Percentiles rank a stretch among this genome's conserved stretches.
phyloP scores from a whole-genome alignment of 2,329 filamentous ascomycete species.

The Tympanopsis confertula region DNA sequence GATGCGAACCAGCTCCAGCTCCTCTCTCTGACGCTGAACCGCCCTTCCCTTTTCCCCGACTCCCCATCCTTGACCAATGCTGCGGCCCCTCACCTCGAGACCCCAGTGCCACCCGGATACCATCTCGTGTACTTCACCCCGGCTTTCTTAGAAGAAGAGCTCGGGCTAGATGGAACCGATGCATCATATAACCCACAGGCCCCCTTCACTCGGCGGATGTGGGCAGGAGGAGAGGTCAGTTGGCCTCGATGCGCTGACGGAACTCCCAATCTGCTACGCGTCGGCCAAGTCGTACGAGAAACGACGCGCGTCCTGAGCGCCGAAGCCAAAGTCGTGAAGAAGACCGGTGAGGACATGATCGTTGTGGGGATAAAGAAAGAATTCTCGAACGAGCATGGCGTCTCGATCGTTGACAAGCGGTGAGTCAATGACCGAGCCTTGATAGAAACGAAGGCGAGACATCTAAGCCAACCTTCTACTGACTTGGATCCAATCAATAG shows the following conservation, averaged over 20 bases:
- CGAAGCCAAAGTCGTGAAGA: slow-evolving; percentile 28
- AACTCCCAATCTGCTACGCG: slow-evolving; percentile 26
- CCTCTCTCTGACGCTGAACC: slow-evolving; percentile 43
- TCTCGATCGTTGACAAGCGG: slow-evolving; percentile 42
- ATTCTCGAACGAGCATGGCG: slow-evolving; percentile 35
- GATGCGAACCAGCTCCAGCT: slow-evolving; percentile 55
- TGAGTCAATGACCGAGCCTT: slow-evolving; percentile 9
- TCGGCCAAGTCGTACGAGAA: slow-evolving; percentile 45
- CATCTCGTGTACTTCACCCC: slow-evolving; percentile 57
- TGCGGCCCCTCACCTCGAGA: slow-evolving; percentile 25
- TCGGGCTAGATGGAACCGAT: slow-evolving; percentile 51
- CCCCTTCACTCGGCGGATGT: slow-evolving; percentile 55
- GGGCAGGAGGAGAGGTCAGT: slow-evolving; percentile 49
- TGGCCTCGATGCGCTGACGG: slow-evolving; percentile 25
- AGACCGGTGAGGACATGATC: slow-evolving; percentile 49
- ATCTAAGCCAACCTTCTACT: background rate
- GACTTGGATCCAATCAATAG: background rate
- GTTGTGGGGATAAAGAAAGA: slow-evolving; percentile 53
- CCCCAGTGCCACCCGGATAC: slow-evolving; percentile 43
- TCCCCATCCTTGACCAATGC: slow-evolving; percentile 23
- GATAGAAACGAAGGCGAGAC: background rate
- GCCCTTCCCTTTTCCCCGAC: slow-evolving; percentile 25
- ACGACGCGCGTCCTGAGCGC: slow-evolving; percentile 41
- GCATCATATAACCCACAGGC: slow-evolving; percentile 42
- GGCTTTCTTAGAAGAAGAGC: slow-evolving; percentile 34